phyloP scores from a whole-genome alignment of 805 yeast species.

The Debaryomyces castellii region DNA sequence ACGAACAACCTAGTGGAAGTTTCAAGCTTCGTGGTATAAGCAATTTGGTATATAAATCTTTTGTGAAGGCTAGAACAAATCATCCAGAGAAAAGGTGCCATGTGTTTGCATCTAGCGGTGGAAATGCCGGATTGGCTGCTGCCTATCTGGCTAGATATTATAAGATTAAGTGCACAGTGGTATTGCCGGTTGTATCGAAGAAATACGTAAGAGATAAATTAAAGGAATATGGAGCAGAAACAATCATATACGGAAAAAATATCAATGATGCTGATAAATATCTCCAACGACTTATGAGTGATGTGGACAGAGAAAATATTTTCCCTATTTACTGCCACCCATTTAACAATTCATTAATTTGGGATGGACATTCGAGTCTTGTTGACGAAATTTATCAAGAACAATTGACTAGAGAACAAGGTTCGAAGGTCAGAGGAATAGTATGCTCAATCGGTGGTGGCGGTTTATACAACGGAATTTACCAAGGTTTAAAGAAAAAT shows the following conservation, averaged over 20 bases:
- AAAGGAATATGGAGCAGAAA: constrained; percentile 48
- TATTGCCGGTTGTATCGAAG: constrained; percentile 54
- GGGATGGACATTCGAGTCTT: constrained; percentile 55
- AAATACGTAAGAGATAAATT: constrained; percentile 46
- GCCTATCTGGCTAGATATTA: constrained; percentile 43
- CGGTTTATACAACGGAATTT: constrained; percentile 54
- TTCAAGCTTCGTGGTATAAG: constrained; percentile 59
- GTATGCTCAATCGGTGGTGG: constrained; percentile 62
- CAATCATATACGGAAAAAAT: constrained; percentile 44
- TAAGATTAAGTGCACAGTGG: constrained; percentile 54
- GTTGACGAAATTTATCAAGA: constrained; percentile 43
- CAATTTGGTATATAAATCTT: constrained; percentile 36
- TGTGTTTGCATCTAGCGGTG: constrained; percentile 55
- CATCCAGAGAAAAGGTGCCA: constrained; percentile 27
- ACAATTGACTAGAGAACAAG: constrained; percentile 20
- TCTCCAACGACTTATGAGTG: constrained; percentile 26
- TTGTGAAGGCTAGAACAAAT: constrained; percentile 17
- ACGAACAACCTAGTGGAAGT: constrained; percentile 55
- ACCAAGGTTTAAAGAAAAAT: constrained; percentile 39
- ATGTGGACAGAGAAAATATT: constrained; percentile 16
- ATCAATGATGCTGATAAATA: constrained; percentile 54
- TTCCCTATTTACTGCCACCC: constrained; percentile 55
- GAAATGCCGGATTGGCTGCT: constrained; percentile 57
- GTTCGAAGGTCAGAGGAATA: constrained; percentile 37
- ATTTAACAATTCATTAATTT: constrained; percentile 48